phyloP scores from a whole-genome alignment of 371 early-diverging fungal species.

The Syncephalastrum racemosum region DNA sequence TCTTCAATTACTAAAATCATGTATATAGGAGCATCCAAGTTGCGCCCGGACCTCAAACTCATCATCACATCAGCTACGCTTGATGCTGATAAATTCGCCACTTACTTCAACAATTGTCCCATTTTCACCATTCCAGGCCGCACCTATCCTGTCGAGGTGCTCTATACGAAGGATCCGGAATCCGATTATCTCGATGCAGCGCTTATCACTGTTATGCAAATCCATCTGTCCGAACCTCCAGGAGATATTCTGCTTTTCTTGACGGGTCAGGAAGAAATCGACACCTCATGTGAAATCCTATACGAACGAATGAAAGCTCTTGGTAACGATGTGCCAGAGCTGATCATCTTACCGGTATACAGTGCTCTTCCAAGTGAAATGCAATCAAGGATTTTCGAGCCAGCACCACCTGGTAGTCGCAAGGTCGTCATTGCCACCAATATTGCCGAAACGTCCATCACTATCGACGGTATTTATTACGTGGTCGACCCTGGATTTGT shows the following conservation, averaged over 20 bases:
- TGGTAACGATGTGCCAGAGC: conserved; percentile 90
- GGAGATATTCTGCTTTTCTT: conserved; percentile 98
- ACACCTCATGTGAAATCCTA: conserved; percentile 88
- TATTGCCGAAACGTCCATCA: conserved; percentile 99
- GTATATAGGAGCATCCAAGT: conserved; percentile 64
- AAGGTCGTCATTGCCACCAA: conserved; percentile 99
- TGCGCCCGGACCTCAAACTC: conserved; percentile 87
- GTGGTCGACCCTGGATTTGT: conserved; percentile 98
- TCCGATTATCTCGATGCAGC: conserved; percentile 93
- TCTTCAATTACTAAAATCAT: background rate
- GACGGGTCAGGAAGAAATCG: conserved; percentile 98
- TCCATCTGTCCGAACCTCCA: conserved; percentile 93
- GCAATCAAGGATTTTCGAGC: conserved; percentile 94
- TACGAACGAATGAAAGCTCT: conserved; percentile 96
- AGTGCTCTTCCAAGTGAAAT: conserved; percentile 92
- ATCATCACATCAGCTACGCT: conserved; percentile 97
- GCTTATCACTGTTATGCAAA: conserved; percentile 94
- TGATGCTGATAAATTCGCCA: conserved; percentile 95
- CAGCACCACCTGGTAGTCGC: conserved; percentile 87
- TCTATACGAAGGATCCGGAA: conserved; percentile 95
- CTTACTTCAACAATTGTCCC: conserved; percentile 87
- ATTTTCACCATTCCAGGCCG: conserved; percentile 97
- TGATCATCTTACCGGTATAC: conserved; percentile 94
- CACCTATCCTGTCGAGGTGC: conserved; percentile 92
- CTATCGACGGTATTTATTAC: conserved; percentile 98